Base-by-base conservation (phyloP, 2,329 filamentous ascomycete genomes). In the Talaromyces sp. region DNA sequence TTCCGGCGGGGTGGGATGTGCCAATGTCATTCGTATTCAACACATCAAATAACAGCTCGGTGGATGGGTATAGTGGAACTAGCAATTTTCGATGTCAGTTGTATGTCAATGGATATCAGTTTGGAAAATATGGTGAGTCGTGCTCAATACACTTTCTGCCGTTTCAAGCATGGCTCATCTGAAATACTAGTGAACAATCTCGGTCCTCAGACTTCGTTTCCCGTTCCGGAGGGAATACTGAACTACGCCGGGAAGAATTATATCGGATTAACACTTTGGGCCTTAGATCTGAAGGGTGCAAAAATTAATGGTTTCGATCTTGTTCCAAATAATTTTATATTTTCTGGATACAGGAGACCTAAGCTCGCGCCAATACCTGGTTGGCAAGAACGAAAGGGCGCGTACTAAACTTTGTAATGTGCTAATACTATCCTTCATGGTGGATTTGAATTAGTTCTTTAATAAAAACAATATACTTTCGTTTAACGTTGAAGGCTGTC, bases 71-170 rank as follows among this genome's bases (percentile, higher is more conserved):
- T 49, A 19, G n/a, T 9, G n/a, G 15, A 28, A 32, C 17, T 13
- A 36, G 11, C 25, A 65, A 66, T 4, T 89, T 88, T 64, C 80
- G 88, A 17, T 84, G 80, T 1, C 82, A 88, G 66, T 74, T 92
- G 4, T 92, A 83, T 68, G 85, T 92, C 51, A 92, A 92, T 66
- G 90, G 89, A 1, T 92, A 86, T 73, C 89, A 92, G 71, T 92
- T 87, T 65, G 85, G 84, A 2, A 87, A 88, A 69, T 87, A 83
- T 64, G 73, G 69, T 71, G 63, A 28, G 61, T 63, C 8, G 32
- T 27, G 2, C 30, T 11, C 6, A 28, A 17, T 19, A 25, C 19
- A 13, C 6, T 15, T 57, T 42, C 19, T n/a, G 17, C 25, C n/a
- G 13, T 57, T 9, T 36, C 5, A n/a, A 36, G 36, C 8, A 30